Conservation (phyloP, 495 filamentous ascomycete species). For the Cenococcum geophilum region DNA sequence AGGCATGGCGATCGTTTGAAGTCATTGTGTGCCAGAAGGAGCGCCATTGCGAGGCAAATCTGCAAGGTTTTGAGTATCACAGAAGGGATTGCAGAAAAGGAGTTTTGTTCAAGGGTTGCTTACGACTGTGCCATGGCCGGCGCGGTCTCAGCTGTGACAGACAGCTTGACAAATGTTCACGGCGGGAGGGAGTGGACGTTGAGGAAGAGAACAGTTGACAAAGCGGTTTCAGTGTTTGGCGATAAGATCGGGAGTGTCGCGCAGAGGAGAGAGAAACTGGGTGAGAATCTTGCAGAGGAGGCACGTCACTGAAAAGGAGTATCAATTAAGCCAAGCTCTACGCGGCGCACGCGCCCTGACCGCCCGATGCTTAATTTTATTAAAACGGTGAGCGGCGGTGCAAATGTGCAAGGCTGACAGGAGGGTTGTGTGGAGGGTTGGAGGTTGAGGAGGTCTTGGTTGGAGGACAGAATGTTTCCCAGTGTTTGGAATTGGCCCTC, state of each 20-base stretch:
- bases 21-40: constrained; percentile 98
- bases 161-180: not conserved
- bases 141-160: constrained; percentile 9
- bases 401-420: not conserved
- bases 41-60: constrained; percentile 58
- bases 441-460: not conserved
- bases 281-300: constrained; percentile 10
- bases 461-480: not conserved
- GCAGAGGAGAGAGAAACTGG: constrained; percentile 7
- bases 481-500: not conserved
- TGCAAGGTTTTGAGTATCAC: constrained; percentile 31
- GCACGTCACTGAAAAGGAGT: constrained; percentile 15
- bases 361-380: constrained; percentile 5
- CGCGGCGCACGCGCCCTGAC: constrained; percentile 6
- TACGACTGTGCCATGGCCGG: constrained; percentile 30
- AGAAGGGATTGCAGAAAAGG: not conserved
- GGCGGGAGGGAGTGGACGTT: not conserved
- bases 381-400: not conserved
- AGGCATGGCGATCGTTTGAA: constrained; percentile 44
- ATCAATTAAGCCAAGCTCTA: constrained; percentile 21
- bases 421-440: not conserved
- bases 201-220: not conserved
- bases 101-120: constrained; percentile 5
- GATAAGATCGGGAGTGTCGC: constrained; percentile 1
- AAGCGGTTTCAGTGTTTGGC: not conserved